These are phyloP conservation scores for Dioszegia hungarica DNA, from an alignment of 768 basidiomycete species.

Conservation along the genomic window DNA sequence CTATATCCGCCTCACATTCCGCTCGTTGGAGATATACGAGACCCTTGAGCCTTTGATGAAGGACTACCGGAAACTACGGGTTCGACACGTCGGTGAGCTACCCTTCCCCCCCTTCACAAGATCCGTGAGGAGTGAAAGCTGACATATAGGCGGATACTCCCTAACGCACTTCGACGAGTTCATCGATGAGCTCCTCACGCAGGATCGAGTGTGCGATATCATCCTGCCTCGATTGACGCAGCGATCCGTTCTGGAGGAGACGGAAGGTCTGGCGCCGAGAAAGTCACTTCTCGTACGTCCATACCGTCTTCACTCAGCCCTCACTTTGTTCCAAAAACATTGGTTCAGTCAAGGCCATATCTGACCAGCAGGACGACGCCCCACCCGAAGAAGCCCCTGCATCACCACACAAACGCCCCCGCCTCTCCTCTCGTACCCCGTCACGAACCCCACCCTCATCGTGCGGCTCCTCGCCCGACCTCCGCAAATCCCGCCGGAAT, in stretches of 20 bases:
- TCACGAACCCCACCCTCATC: conserved; percentile 29
- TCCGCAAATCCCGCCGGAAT: conserved; percentile 3
- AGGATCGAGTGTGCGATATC: conserved; percentile 93
- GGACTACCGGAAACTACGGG: conserved; percentile 84
- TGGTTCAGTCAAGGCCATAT: neutral
- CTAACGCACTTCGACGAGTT: conserved; percentile 90
- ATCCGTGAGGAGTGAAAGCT: neutral
- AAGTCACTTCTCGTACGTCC: conserved; percentile 63
- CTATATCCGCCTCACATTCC: conserved; percentile 93
- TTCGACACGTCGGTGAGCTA: conserved; percentile 68
- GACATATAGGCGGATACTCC: conserved; percentile 67
- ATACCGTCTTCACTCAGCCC: neutral
- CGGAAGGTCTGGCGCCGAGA: conserved; percentile 61
- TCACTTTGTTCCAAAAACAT: neutral
- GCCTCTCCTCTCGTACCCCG: conserved; percentile 23
- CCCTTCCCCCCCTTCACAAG: neutral
- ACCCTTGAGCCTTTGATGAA: conserved; percentile 88
- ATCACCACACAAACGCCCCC: conserved; percentile 15
- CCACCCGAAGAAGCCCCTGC: neutral
- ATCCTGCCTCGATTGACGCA: conserved; percentile 86
- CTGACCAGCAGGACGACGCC: conserved; percentile 23
- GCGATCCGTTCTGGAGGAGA: conserved; percentile 83
- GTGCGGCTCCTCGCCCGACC: conserved; percentile 20
- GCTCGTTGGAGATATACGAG: conserved; percentile 83
- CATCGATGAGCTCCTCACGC: conserved; percentile 70